Percentiles rank a stretch among this genome's conserved stretches.
phyloP scores from a whole-genome alignment of 1,284 basidiomycete genomes.

The Ganoderma sinense region DNA sequence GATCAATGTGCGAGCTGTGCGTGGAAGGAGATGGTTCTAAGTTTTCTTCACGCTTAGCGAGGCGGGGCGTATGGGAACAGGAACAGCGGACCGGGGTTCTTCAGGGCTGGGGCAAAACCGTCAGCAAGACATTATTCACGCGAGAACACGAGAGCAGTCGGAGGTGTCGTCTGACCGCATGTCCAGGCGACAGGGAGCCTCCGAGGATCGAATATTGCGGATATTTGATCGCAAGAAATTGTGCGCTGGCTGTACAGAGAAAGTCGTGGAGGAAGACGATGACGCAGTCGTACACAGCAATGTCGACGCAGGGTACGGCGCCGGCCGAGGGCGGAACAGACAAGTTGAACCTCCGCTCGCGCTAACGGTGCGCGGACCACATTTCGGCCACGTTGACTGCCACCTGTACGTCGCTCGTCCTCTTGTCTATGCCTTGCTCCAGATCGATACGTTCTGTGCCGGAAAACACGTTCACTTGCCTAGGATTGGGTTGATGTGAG shows the following conservation, averaged over 20 bases:
- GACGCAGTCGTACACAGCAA: neutral
- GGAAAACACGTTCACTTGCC: constrained; percentile 9
- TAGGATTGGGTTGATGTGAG: constrained; percentile 14
- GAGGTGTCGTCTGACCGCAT: neutral
- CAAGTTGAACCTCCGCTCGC: constrained; percentile 19
- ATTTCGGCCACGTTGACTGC: neutral
- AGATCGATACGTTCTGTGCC: constrained; percentile 6
- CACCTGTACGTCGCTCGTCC: constrained; percentile 2
- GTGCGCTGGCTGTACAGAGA: constrained; percentile 1
- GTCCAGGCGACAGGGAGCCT: neutral
- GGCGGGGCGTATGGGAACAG: constrained; percentile 4
- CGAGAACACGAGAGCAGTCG: neutral
- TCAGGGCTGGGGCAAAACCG: neutral
- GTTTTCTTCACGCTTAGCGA: constrained; percentile 4
- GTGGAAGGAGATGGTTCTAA: constrained; percentile 1
- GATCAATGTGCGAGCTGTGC: neutral
- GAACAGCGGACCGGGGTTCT: constrained; percentile 16
- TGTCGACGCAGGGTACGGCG: neutral
- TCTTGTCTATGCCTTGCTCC: constrained; percentile 14
- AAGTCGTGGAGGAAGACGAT: neutral
- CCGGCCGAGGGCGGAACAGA: neutral
- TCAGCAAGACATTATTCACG: neutral
- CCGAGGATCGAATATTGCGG: neutral
- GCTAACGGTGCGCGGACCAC: neutral
- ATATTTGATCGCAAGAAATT: neutral